Percentiles rank a stretch among this genome's conserved stretches.
Evolutionary conservation across 2,329 filamentous ascomycete species (phyloP).

Genomic region (Colletotrichum theobromicola): DNA sequence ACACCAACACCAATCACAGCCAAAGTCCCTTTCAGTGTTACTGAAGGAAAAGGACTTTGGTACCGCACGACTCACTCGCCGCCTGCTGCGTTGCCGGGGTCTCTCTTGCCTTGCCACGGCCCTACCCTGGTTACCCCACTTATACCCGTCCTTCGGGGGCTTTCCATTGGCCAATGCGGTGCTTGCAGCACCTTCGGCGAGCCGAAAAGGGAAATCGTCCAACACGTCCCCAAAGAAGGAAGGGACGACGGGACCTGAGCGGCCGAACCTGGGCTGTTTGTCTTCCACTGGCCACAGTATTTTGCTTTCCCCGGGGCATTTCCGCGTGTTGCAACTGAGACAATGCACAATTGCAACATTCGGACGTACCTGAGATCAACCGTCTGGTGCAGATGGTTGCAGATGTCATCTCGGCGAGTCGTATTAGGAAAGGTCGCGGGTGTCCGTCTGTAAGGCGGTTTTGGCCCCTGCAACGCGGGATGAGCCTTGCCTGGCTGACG

Average conservation of each 20-base stretch:
- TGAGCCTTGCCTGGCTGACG: background rate
- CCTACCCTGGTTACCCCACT: background rate
- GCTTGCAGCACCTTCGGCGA: background rate
- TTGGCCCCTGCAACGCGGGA: background rate
- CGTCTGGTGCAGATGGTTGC: background rate
- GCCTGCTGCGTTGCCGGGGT: background rate
- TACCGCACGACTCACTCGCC: background rate
- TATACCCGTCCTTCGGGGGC: background rate
- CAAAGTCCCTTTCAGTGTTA: background rate
- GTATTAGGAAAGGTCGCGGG: background rate
- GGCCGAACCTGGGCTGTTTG: background rate
- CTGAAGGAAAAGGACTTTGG: background rate
- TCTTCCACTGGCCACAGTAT: background rate
- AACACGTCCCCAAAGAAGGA: background rate
- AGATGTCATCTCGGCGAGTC: background rate
- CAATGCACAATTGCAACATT: background rate
- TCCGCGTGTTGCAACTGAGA: background rate
- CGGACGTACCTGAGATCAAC: background rate
- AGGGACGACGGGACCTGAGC: background rate
- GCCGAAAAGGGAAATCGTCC: background rate
- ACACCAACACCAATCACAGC: background rate
- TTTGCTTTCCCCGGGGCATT: background rate
- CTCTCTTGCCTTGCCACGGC: no score
- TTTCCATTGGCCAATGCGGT: background rate
- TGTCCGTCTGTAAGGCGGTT: background rate